Evolutionary conservation across 2,329 filamentous ascomycete genomes (phyloP).

Genomic region (Epichloe aotearoae): DNA sequence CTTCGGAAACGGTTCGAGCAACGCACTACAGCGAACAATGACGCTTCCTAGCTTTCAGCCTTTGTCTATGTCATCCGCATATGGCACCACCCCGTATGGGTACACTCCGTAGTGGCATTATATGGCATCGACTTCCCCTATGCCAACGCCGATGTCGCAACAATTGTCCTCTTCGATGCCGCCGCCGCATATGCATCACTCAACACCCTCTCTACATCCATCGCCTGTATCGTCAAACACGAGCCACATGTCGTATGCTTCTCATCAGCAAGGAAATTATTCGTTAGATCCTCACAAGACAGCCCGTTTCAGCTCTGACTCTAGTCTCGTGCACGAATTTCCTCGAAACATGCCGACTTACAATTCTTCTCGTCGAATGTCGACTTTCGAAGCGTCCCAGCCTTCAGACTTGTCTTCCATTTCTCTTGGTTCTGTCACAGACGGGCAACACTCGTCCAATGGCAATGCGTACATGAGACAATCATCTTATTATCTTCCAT

Average conservation of each 20-base stretch:
- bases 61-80: not conserved
- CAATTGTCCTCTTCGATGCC: slow-evolving; percentile 1
- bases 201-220: slow-evolving; percentile 8
- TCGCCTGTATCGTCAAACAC: slow-evolving; percentile 5
- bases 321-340: slow-evolving; percentile 11
- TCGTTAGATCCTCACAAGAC: slow-evolving; percentile 9
- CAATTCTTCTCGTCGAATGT: slow-evolving; percentile 9
- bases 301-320: slow-evolving; percentile 8
- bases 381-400: slow-evolving; percentile 10
- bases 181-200: not conserved
- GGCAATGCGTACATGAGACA: slow-evolving; percentile 2
- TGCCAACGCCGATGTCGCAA: slow-evolving; percentile 4
- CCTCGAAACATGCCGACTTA: slow-evolving; percentile 14
- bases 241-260: not conserved
- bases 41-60: slow-evolving; percentile 12
- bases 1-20: slow-evolving; percentile 4
- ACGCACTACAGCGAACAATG: slow-evolving; percentile 15
- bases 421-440: slow-evolving; percentile 5
- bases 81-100: slow-evolving; percentile 5
- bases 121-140: not conserved
- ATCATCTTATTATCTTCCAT: slow-evolving; percentile 10
- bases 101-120: slow-evolving; percentile 4
- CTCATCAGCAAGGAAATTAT: slow-evolving; percentile 10
- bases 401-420: slow-evolving; percentile 8
- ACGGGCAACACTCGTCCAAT: slow-evolving; percentile 6